Conservation (phyloP, 768 basidiomycete species). For the Russula virescens region DNA sequence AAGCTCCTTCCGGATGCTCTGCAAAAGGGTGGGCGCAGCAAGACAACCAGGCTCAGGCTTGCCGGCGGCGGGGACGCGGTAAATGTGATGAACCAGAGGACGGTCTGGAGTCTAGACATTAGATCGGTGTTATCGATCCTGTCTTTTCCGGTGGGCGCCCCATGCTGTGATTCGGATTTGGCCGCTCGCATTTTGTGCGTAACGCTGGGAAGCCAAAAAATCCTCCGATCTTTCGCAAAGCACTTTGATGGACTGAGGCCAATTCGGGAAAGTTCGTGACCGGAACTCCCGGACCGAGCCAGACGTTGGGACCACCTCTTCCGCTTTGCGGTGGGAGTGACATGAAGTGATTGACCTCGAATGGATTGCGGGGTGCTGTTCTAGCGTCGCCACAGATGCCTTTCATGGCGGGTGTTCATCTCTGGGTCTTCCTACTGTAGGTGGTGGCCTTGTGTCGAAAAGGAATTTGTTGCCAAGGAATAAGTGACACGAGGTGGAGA, state of each 20-base stretch:
- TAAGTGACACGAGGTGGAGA: neutral
- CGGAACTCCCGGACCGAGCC: neutral
- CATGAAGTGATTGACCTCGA: too few relatives aligned
- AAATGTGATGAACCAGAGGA: neutral
- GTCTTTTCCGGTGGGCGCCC: neutral
- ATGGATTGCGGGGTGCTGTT: neutral
- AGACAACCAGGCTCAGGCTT: neutral
- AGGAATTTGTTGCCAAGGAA: neutral
- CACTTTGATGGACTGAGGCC: neutral
- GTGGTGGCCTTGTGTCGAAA: too few relatives aligned
- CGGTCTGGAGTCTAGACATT: neutral
- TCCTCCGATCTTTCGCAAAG: neutral
- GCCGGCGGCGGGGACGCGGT: neutral
- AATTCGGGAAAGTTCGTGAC: neutral
- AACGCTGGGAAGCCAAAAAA: too few relatives aligned
- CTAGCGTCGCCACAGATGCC: neutral
- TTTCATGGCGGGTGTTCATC: neutral
- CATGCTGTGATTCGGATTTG: neutral
- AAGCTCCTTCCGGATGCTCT: neutral
- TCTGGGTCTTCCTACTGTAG: neutral
- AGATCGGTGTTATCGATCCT: neutral
- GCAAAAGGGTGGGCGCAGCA: neutral
- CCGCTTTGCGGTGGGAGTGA: too few relatives aligned
- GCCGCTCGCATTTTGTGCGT: neutral
- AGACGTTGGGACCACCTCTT: neutral